phyloP scores from a whole-genome alignment of 2,329 filamentous ascomycete species.

The Lecanosticta acicola region DNA sequence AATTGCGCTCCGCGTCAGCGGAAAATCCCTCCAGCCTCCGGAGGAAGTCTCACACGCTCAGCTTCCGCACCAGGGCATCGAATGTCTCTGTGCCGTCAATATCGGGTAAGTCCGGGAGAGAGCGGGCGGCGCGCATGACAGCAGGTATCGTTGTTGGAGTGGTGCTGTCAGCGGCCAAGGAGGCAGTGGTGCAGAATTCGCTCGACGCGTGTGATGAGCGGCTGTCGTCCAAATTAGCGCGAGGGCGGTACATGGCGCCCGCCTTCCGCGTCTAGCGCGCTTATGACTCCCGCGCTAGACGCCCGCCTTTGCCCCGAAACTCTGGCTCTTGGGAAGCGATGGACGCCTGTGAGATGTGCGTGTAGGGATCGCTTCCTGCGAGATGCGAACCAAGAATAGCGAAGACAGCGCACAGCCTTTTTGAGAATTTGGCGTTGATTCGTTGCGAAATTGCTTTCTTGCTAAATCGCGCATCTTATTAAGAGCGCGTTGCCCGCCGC shows the following conservation, averaged over 20 bases:
- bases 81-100: slow-evolving; percentile 57
- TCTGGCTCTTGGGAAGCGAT: no score
- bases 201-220: not conserved
- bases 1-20: slow-evolving; percentile 6
- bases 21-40: not conserved
- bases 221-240: not conserved
- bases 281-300: not conserved
- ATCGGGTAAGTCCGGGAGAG: slow-evolving; percentile 23
- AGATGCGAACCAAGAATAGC: no score
- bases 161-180: not conserved
- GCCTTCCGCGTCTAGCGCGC: no score
- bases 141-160: no score
- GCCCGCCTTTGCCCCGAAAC: no score
- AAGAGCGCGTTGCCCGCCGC: not conserved
- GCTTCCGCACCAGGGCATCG: slow-evolving; percentile 60
- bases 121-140: slow-evolving; percentile 6
- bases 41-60: slow-evolving; percentile 57
- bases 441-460: no score
- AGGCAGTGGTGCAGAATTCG: not conserved
- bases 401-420: no score
- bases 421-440: no score
- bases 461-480: not conserved
- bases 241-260: no score
- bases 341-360: no score
- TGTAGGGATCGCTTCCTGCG: no score